Evolutionary conservation across 352 stramenopile genomes (phyloP), one percentile per base, ranked within the genome.

Genomic region (Pythium biforme): DNA sequence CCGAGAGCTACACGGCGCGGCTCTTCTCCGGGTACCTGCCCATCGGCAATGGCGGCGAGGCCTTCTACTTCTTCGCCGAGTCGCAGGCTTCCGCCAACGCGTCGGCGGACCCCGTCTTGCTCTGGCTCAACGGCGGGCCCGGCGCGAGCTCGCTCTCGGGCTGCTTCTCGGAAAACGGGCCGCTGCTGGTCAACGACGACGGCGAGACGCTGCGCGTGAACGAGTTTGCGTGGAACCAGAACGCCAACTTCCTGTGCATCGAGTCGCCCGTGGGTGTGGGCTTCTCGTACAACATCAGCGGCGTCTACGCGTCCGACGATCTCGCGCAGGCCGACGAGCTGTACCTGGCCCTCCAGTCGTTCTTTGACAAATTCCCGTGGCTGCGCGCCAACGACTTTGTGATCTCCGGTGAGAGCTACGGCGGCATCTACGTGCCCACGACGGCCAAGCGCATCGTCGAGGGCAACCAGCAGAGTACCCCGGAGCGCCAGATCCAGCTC

Each of bases 321-420:
- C 55, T 83, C 14, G 69, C 72, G 15, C 82, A 92, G 23, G 86
- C 90, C 0, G 46, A 75, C 12, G 88, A 96, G 62, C 85, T 96
- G 60, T 88, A 94, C 56, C 62, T 69, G 15, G 75, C 80, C 1
- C 70, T 97, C 47, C 76, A 95, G 64, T 79, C 85, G 26, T 96
- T 98, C 64, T 97, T 89, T 46, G 33, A 34, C 43, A 84, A 93
- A 22, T 98, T 98, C 74, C 77, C 86, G 4, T 82, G 92, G 56
- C 77, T 94, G 7, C 69, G 66, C 7, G 40, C 70, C 12, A 95
- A 95, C 55, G 78, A 95, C 34, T 88, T 95, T 54, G 85, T 92
- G 47, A 74, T 95, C 29, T 77, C 77, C n/a, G 85, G 86, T 43
- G 81, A 94, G 59, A 90, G 70, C 26, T 94, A 90, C 59, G 87